These are phyloP conservation scores for Globisporangium megalacanthum DNA, from an alignment of 352 stramenopile genomes.

Conservation along the genomic window DNA sequence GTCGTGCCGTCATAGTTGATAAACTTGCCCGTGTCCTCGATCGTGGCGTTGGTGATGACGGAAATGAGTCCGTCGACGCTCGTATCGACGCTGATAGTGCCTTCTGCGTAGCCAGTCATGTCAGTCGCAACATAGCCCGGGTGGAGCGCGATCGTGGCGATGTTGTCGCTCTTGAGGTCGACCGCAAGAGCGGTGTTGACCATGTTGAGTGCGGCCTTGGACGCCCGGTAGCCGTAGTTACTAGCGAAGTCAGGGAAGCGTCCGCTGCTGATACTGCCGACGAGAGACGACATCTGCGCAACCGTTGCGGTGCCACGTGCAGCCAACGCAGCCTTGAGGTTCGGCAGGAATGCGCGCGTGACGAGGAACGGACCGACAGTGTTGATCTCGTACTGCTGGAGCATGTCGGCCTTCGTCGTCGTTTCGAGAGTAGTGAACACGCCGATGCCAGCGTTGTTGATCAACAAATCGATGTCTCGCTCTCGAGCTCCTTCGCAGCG, in stretches of 20 bases:
- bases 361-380: constrained; percentile 26
- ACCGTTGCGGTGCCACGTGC: constrained; percentile 12
- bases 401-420: constrained; percentile 14
- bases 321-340: constrained; percentile 12
- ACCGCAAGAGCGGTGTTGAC: constrained; percentile 23
- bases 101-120: constrained; percentile 17
- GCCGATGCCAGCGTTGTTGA: constrained; percentile 35
- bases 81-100: not conserved
- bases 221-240: constrained; percentile 45
- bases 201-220: constrained; percentile 53
- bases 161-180: constrained; percentile 25
- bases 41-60: too few species aligned
- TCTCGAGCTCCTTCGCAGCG: constrained; percentile 11
- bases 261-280: constrained; percentile 19
- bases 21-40: too few species aligned
- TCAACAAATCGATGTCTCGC: constrained; percentile 25
- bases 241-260: constrained; percentile 7
- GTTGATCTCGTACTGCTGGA: constrained; percentile 36
- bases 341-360: constrained; percentile 19
- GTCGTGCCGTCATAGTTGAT: too few species aligned
- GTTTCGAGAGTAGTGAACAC: not conserved
- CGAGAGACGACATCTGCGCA: constrained; percentile 19
- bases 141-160: constrained; percentile 23
- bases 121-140: constrained; percentile 30
- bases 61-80: not conserved